These are phyloP conservation scores for Leptodermis oblonga DNA, from an alignment of 257 asterid genomes.

Conservation along the genomic window DNA sequence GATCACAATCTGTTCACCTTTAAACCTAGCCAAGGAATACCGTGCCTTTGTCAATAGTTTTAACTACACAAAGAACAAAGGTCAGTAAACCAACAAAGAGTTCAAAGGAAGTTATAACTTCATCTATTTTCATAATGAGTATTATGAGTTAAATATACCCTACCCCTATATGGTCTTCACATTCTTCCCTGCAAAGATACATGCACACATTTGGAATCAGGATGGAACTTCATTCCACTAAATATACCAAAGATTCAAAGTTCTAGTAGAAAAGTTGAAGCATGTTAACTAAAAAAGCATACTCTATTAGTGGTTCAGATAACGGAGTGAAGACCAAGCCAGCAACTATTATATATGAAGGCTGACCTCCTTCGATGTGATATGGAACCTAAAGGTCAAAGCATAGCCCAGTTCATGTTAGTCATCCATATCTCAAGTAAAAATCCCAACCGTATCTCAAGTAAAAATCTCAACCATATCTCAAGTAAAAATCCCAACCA, in stretches of 20 bases:
- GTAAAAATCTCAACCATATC: slow-evolving; percentile 20
- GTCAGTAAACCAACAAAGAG: slow-evolving; percentile 11
- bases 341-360: slow-evolving; percentile 88
- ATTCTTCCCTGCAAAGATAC: slow-evolving; percentile 62
- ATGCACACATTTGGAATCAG: neutral
- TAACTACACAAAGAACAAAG: slow-evolving; percentile 45
- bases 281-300: slow-evolving; percentile 24
- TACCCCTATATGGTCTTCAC: slow-evolving; percentile 93
- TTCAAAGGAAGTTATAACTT: neutral
- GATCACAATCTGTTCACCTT: slow-evolving; percentile 81
- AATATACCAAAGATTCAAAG: slow-evolving; percentile 6
- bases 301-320: slow-evolving; percentile 89
- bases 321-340: slow-evolving; percentile 98
- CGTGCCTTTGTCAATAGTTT: slow-evolving; percentile 82
- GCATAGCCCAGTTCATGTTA: slow-evolving; percentile 15
- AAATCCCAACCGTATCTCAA: slow-evolving; percentile 14
- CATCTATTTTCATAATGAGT: neutral
- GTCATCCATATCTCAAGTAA: slow-evolving; percentile 19
- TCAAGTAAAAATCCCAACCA: too few species aligned
- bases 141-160: neutral
- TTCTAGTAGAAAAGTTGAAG: slow-evolving; percentile 6
- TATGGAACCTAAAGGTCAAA: slow-evolving; percentile 72
- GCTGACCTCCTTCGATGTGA: slow-evolving; percentile 88
- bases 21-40: slow-evolving; percentile 78
- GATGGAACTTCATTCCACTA: slow-evolving; percentile 1